Percentiles rank a stretch among this genome's conserved stretches.
These are phyloP conservation scores for Cercospora citrullina DNA, from an alignment of 2,329 filamentous ascomycete genomes.

Conservation along the genomic window DNA sequence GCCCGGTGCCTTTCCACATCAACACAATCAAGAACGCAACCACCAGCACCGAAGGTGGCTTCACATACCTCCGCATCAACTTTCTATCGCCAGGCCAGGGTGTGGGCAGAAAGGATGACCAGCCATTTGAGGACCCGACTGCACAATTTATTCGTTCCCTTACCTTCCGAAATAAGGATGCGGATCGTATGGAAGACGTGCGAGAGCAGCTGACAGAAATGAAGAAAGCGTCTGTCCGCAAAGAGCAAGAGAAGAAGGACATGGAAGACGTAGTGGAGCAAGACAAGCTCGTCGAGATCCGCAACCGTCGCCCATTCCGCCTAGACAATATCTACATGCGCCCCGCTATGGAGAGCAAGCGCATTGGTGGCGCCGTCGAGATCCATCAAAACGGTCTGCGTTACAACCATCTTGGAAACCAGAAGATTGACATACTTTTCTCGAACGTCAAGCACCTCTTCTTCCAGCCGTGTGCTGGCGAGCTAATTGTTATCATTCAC, in stretches of 20 bases:
- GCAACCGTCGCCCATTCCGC: conserved; percentile 86
- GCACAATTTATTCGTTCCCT: conserved; percentile 95
- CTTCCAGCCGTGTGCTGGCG: conserved; percentile 95
- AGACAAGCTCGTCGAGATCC: conserved; percentile 91
- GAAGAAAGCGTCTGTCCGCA: conserved; percentile 87
- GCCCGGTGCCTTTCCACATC: conserved; percentile 97
- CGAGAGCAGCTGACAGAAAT: conserved; percentile 92
- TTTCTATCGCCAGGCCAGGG: conserved; percentile 96
- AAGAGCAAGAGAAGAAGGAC: conserved; percentile 98
- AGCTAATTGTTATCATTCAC: conserved; percentile 96
- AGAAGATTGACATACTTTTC: conserved; percentile 90
- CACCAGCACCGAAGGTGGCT: conserved; percentile 94
- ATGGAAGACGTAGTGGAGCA: conserved; percentile 99
- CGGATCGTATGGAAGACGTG: conserved; percentile 85
- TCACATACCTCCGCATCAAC: conserved; percentile 92
- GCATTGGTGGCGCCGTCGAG: conserved; percentile 91
- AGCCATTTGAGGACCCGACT: conserved; percentile 93
- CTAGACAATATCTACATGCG: conserved; percentile 95
- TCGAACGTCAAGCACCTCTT: conserved; percentile 98
- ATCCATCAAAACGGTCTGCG: conserved; percentile 99
- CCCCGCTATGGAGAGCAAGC: conserved; percentile 93
- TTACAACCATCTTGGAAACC: conserved; percentile 78
- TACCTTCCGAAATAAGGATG: conserved; percentile 89
- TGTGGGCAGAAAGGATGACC: conserved; percentile 94
- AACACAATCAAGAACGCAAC: conserved; percentile 98